Base-by-base conservation (phyloP, 306 rosid genomes). In the Coriaria nepalensis region DNA sequence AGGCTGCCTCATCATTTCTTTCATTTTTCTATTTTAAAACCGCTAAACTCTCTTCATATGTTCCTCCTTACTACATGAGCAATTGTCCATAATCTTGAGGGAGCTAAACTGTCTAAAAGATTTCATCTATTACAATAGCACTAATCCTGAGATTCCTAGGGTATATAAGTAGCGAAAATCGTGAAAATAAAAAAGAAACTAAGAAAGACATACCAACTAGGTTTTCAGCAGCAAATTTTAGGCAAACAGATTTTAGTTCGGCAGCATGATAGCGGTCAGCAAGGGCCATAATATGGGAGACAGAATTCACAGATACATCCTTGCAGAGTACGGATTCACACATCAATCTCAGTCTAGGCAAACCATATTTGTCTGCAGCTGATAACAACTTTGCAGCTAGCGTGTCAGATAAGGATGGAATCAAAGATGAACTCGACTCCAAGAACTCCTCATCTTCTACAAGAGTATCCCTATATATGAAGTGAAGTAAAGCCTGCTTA, bases 281-380 rank as follows among this genome's bases (percentile, higher is more conserved):
- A 66, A 90, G 80, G 62, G 92, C 92, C 53, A 85, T 77, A 39
- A 90, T 79, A 67, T 79, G 78, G 61, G 94, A 84, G 60, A 90
- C 95, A 44, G 95, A 85, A 58, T 81, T 80, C 35, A 85, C 83
- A 37, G 95, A 79, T 60, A 90, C 79, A 60, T 79, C 92, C 75
- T 80, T 81, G 78, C 98, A 90, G 47, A 90, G 80, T 69, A 79
- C 92, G 51, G 98, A 85, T 68, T 90, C 98, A 12, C 98, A 90
- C 94, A 81, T 77, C 78, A 79, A 54, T 68, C 80, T 61, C 36
- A 90, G 95, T 76, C 98, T 79, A 6, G 88, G 82, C 65, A 90
- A 80, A 49, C 67, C 76, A 68, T 79, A 82, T 65, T 63, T 81
- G 68, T 90, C 94, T 0, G 98, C 86, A 13, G 94, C 98, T 60